phyloP scores from a whole-genome alignment of 2,329 filamentous ascomycete species.

The Botryotinia calthae region DNA sequence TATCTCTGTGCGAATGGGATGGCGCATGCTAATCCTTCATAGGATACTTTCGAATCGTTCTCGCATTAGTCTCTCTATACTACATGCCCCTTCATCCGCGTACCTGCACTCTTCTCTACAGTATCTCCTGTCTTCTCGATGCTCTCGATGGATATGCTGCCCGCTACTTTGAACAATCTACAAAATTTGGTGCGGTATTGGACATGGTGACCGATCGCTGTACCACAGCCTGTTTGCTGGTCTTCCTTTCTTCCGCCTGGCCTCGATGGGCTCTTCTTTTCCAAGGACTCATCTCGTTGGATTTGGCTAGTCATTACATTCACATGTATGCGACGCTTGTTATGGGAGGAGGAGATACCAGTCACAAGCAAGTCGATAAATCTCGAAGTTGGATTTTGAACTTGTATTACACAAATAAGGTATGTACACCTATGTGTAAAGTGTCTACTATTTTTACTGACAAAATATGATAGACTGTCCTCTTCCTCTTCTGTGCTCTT shows the following conservation, averaged over 20 bases:
- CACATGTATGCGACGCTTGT: slow-evolving; percentile 96
- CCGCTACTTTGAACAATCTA: slow-evolving; percentile 81
- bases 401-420: slow-evolving; percentile 96
- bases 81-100: slow-evolving; percentile 99
- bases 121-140: slow-evolving; percentile 89
- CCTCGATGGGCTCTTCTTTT: slow-evolving; percentile 92
- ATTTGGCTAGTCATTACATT: slow-evolving; percentile 96
- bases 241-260: slow-evolving; percentile 92
- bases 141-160: slow-evolving; percentile 95
- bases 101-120: slow-evolving; percentile 89
- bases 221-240: slow-evolving; percentile 90
- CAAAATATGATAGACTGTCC: slow-evolving; percentile 62
- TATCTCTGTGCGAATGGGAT: slow-evolving; percentile 29
- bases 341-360: slow-evolving; percentile 74
- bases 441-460: slow-evolving; percentile 2
- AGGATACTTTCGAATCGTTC: slow-evolving; percentile 76
- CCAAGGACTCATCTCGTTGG: slow-evolving; percentile 87
- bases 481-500: slow-evolving; percentile 84
- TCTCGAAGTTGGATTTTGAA: slow-evolving; percentile 86
- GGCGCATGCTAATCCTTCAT: slow-evolving; percentile 26
- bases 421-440: slow-evolving; percentile 45
- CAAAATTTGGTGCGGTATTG: slow-evolving; percentile 90
- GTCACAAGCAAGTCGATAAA: slow-evolving; percentile 93
- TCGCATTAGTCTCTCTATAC: slow-evolving; percentile 88
- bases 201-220: slow-evolving; percentile 99